Percentiles rank a stretch among this genome's conserved stretches.
phyloP scores from a whole-genome alignment of 768 basidiomycete genomes.

The Lactifluus subvellereus region DNA sequence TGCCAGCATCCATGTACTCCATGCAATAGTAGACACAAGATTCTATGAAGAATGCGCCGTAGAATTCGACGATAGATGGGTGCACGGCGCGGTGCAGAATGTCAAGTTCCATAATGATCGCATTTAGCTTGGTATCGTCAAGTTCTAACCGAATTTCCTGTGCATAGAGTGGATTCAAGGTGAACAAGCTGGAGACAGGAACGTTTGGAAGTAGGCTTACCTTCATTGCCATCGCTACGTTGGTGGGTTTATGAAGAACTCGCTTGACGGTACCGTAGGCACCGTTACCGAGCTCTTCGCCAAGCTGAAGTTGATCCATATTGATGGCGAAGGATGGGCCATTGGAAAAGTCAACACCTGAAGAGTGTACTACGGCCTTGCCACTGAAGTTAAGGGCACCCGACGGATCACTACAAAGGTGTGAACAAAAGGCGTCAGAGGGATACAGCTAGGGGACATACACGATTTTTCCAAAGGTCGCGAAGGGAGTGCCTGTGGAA shows the following conservation, averaged over 20 bases:
- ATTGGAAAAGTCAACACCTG: conserved; percentile 84
- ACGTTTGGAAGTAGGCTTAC: conserved; percentile 37
- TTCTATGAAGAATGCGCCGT: conserved; percentile 98
- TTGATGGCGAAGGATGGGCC: conserved; percentile 91
- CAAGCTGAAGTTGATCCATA: conserved; percentile 85
- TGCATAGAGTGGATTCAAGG: not conserved
- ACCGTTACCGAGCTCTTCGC: conserved; percentile 92
- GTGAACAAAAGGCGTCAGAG: not conserved
- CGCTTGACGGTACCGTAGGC: conserved; percentile 98
- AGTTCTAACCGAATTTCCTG: conserved; percentile 98
- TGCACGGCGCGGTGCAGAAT: conserved; percentile 91
- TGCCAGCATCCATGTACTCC: conserved; percentile 99
- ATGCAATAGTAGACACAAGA: conserved; percentile 99
- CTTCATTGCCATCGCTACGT: conserved; percentile 99
- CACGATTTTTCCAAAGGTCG: conserved; percentile 93
- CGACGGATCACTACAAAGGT: conserved; percentile 71
- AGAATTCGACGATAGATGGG: conserved; percentile 95
- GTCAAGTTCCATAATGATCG: conserved; percentile 98
- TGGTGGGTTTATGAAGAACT: conserved; percentile 89
- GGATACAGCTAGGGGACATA: conserved; percentile 38
- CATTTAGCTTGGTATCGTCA: conserved; percentile 87
- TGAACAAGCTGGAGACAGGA: not conserved
- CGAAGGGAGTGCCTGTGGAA: conserved; percentile 60
- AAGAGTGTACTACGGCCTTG: conserved; percentile 87
- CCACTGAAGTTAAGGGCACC: conserved; percentile 92